Base-by-base conservation (phyloP, 2,329 filamentous ascomycete species). In the Fusarium nygamai region DNA sequence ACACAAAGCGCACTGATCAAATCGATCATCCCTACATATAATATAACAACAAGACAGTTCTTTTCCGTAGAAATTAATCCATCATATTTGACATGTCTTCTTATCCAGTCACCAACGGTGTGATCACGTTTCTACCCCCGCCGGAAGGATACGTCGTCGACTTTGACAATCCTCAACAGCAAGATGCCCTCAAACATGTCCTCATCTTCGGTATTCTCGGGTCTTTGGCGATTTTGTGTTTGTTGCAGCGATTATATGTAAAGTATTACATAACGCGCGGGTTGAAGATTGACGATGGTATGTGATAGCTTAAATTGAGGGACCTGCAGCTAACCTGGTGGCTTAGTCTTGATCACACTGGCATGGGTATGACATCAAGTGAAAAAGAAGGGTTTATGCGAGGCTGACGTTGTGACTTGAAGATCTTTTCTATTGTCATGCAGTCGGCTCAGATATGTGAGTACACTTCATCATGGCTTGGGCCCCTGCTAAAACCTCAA, bases 91-190 rank as follows among this genome's bases (percentile, higher is more conserved):
- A 43, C 1, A 74, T 76, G 71, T 33, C 51, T 54, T 54, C 48
- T 27, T 72, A 65, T 22, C 71, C 76, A 17, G 62, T 78, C 6
- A 67, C 67, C 0, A 73, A 80, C 50, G 79, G 78, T 24, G 74
- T 77, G 9, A 75, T 64, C 5, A 78, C 73, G 16, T 61, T 79
- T 14, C 44, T 79, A 0, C 16, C 74, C 1, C 75, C 80, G 3
- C 81, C 81, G 2, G 67, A 71, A 4, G 79, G 72, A 20, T 82
- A 81, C 27, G 67, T 69, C 6, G 76, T 82, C 19, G 65, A 83
- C 38, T 82, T 83, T 48, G 71, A 77, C 9, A 63, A 81, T 20
- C 80, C 81, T 1, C 72, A 76, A 19, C 61, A 66, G 7, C 78
- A 77, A 14, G 66, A 70, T 20, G 76, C 72, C 2, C 20, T 74